Evolutionary conservation across 1,284 basidiomycete species (phyloP), one percentile per base, ranked within the genome.

Genomic region (Cryptococcus sp.): DNA sequence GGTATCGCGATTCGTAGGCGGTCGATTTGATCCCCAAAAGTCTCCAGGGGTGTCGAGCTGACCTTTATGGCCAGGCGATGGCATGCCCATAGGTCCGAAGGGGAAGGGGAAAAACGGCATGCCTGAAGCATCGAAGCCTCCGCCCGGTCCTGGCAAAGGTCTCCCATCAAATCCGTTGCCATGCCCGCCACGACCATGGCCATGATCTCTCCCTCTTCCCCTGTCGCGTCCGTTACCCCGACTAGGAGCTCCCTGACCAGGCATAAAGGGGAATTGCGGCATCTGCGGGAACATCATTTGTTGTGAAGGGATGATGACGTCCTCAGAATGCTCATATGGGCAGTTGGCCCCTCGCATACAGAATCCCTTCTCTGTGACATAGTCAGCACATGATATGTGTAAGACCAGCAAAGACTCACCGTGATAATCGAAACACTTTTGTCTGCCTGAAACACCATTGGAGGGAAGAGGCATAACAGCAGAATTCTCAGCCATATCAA

Each of bases 311-410:
- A 76, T 74, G 56, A 78, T 73, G 6, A 73, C 68, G 59, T 78
- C 77, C 22, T 88, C 88, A 38, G 89, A 90, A 70, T 98, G 94
- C 66, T 90, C 91, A 75, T 86, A 97, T 73, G 91, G 92, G 83
- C 94, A 98, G 61, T 84, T 84, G n/a, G 84, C 87, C 41, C 94
- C 94, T 27, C 93, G 87, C 52, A 90, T 85, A 72, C 94, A 98
- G 77, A 88, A 96, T 1, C 94, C 92, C 64, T 87, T 87, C 72
- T 93, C 91, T 93, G 67, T 8, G 13, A 5, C 20, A 50, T 15
- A 49, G 11, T 62, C 53, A 62, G 44, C 44, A 40, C 19, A 45
- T 2, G 31, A 8, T 35, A 13, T 8, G 5, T n/a, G n/a, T 22
- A n/a, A 5, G 8, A 15, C 5, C 22, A n/a, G n/a, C 13, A 52